Conservation (phyloP, 805 yeast genomes). For the Metschnikowia similis region DNA sequence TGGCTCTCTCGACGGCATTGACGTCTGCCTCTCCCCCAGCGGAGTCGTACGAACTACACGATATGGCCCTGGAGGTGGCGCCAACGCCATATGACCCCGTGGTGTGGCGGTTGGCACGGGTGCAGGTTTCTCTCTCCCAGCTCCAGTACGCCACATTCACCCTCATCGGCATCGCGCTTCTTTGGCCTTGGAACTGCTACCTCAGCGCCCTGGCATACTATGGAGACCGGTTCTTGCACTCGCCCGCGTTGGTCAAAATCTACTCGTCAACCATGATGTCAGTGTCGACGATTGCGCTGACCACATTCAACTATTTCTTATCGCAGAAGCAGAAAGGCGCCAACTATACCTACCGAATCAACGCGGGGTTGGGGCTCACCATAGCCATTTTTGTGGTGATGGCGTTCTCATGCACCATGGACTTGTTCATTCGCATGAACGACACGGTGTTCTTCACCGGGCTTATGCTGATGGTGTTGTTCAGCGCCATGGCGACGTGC, state of each 20-base stretch:
- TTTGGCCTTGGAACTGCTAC: constrained; percentile 96
- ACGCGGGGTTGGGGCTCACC: constrained; percentile 57
- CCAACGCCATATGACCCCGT: constrained; percentile 19
- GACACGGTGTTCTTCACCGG: constrained; percentile 43
- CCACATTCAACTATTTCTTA: constrained; percentile 54
- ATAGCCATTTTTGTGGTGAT: constrained; percentile 53
- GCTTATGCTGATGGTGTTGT: constrained; percentile 58
- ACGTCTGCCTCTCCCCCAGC: not conserved
- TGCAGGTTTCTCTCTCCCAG: constrained; percentile 23
- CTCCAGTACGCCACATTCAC: constrained; percentile 56
- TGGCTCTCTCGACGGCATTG: not conserved
- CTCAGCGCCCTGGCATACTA: constrained; percentile 83
- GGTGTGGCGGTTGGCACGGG: constrained; percentile 11
- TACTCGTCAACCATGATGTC: constrained; percentile 89
- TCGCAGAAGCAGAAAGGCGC: constrained; percentile 63
- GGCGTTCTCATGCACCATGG: constrained; percentile 46
- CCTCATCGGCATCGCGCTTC: constrained; percentile 67
- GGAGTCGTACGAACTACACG: constrained; percentile 6
- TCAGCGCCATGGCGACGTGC: constrained; percentile 73
- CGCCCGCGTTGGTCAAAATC: constrained; percentile 48
- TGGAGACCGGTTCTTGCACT: constrained; percentile 50
- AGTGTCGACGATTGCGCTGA: constrained; percentile 66
- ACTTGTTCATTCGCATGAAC: constrained; percentile 31
- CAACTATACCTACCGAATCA: constrained; percentile 54
- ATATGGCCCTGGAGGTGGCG: constrained; percentile 6